Evolutionary conservation across 2,329 filamentous ascomycete genomes (phyloP), one percentile per base, ranked within the genome.

Genomic region (Xenoacremonium recifei): DNA sequence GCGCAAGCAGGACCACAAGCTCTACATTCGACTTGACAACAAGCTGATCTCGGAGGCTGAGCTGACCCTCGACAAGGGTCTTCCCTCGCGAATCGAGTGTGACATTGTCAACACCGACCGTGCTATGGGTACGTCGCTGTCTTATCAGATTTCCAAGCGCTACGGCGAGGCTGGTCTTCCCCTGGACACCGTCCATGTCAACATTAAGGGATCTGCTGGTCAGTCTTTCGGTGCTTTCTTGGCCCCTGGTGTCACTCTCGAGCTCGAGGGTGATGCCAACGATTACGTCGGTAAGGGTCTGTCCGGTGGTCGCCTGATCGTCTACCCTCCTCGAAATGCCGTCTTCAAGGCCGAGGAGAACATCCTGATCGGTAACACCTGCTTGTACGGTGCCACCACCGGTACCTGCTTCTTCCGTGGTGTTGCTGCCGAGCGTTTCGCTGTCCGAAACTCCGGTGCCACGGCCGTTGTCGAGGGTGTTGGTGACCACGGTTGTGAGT

Each of bases 301-400:
- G 21, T 96, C 91, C 40, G 92, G 92, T 65, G 92, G 92, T 65
- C 87, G 91, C 42, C 71, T 97, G 52, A 95, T 96, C 60, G 79
- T 97, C 60, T 97, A 96, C 66, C 92, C 92, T 47, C 90, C 91
- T 35, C 87, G 91, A 35, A 83, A 86, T 34, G 88, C 92, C 40
- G 86, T 92, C 3, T 97, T 90, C 79, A 95, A 95, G 73, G 89
- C 92, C 1, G 92, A 97, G 68, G 91, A 96, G 73, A 97, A 96
- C 67, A 80, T 96, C 35, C 77, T 97, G 39, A 84, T 96, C 42
- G 92, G 92, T 49, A 97, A 97, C 63, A 87, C 91, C 53, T 97
- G 92, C 70, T 75, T 97, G 60, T 97, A 97, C 65, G 92, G 92
- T 67, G 92, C 90, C 48, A 97, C 92, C 21, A 81, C 78, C 47